A percentile compares a stretch with the other conserved stretches of the same genome.
phyloP scores from a whole-genome alignment of 805 yeast species.

The Aciculoconidium aculeatum region DNA sequence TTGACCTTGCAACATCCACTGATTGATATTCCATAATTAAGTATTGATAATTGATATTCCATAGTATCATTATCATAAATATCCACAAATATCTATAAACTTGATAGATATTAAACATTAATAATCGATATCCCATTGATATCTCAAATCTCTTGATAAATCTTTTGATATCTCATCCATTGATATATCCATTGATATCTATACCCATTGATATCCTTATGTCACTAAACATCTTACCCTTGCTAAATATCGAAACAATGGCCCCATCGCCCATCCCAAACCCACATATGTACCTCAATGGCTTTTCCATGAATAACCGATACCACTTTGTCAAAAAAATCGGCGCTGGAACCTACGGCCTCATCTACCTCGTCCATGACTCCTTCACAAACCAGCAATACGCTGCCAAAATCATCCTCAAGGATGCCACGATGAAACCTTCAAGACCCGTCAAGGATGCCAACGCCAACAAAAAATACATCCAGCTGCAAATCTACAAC shows the following conservation, averaged over 20 bases:
- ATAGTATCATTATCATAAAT: no score
- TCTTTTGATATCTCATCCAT: no score
- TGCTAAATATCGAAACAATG: background rate
- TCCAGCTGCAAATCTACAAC: slow-evolving; percentile 20
- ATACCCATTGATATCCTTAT: background rate
- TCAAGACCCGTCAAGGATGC: slow-evolving; percentile 23
- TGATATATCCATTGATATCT: background rate
- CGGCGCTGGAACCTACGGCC: slow-evolving; percentile 85
- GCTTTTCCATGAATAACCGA: slow-evolving; percentile 22
- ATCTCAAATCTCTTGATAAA: no score
- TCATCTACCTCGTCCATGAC: slow-evolving; percentile 67
- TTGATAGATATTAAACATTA: no score
- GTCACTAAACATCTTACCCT: background rate
- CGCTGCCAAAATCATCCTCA: slow-evolving; percentile 70
- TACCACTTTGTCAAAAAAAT: slow-evolving; percentile 44
- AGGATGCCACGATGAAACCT: slow-evolving; percentile 30
- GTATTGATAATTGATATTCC: no score
- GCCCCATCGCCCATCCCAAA: slow-evolving; percentile 2
- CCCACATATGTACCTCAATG: slow-evolving; percentile 13
- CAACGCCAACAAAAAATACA: slow-evolving; percentile 22
- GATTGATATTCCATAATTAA: no score
- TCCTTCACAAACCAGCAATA: slow-evolving; percentile 40
- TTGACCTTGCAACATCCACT: no score
- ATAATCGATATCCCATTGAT: no score
- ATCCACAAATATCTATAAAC: no score